Conservation (phyloP, 371 early-diverging fungal genomes). For the Parasitella parasitica region DNA sequence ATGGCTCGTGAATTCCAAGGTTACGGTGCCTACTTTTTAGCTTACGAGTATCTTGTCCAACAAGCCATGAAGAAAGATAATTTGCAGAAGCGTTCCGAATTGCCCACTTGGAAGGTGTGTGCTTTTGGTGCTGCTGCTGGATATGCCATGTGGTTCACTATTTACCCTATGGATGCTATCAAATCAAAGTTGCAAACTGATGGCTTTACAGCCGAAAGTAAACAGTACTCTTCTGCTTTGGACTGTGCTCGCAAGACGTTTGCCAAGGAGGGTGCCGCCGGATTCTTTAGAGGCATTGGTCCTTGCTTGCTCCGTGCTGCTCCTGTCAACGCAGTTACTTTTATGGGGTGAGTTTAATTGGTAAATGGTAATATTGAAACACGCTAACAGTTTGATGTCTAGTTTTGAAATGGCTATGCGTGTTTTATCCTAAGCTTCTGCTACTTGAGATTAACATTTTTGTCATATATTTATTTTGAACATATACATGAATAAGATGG, state of each 20-base stretch:
- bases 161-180: constrained; percentile 79
- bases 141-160: constrained; percentile 79
- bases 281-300: constrained; percentile 84
- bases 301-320: constrained; percentile 89
- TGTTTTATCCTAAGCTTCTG: constrained; percentile 11
- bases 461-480: too few species aligned
- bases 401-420: constrained; percentile 50
- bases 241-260: constrained; percentile 71
- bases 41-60: constrained; percentile 78
- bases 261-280: constrained; percentile 66
- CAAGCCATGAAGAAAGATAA: constrained; percentile 56
- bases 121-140: constrained; percentile 76
- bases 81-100: constrained; percentile 50
- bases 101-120: constrained; percentile 67
- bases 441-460: neutral
- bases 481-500: too few species aligned
- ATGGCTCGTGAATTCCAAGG: constrained; percentile 79
- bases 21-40: constrained; percentile 79
- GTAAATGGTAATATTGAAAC: neutral
- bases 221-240: constrained; percentile 59
- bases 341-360: constrained; percentile 52
- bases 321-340: constrained; percentile 86
- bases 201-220: constrained; percentile 55
- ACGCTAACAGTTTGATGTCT: neutral
- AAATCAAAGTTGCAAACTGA: constrained; percentile 84